phyloP scores from a whole-genome alignment of 306 rosid species.

The Lotus japonicus region DNA sequence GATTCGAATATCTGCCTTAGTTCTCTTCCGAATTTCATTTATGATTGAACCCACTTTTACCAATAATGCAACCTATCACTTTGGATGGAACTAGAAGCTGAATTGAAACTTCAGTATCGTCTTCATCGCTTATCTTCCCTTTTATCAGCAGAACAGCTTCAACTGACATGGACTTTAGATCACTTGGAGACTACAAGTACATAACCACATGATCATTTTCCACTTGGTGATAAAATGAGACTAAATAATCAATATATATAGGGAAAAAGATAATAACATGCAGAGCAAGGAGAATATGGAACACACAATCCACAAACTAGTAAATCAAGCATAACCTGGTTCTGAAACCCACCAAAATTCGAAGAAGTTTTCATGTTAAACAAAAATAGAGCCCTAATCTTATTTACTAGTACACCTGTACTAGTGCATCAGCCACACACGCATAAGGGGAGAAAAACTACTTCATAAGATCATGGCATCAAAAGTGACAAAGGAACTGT shows the following conservation, averaged over 20 bases:
- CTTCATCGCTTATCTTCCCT: constrained; percentile 89
- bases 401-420: not conserved
- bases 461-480: not conserved
- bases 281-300: not conserved
- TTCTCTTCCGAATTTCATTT: constrained; percentile 83
- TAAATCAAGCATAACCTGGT: constrained; percentile 5
- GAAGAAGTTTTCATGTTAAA: not conserved
- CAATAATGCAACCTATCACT: constrained; percentile 93
- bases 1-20: constrained; percentile 80
- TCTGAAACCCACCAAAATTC: not conserved
- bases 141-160: constrained; percentile 91
- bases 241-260: not conserved
- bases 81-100: constrained; percentile 85
- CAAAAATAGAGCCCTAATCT: not conserved
- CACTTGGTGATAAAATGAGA: constrained; percentile 13
- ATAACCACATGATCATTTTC: constrained; percentile 10
- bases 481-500: not conserved
- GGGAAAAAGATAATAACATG: not conserved
- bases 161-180: constrained; percentile 87
- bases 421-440: not conserved
- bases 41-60: constrained; percentile 94
- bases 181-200: constrained; percentile 64
- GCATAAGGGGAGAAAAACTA: not conserved
- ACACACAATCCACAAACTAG: constrained; percentile 16
- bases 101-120: constrained; percentile 54